Evolutionary conservation across 352 stramenopile genomes (phyloP), one percentile per base, ranked within the genome.

Genomic region (Pythium pyrilobum): DNA sequence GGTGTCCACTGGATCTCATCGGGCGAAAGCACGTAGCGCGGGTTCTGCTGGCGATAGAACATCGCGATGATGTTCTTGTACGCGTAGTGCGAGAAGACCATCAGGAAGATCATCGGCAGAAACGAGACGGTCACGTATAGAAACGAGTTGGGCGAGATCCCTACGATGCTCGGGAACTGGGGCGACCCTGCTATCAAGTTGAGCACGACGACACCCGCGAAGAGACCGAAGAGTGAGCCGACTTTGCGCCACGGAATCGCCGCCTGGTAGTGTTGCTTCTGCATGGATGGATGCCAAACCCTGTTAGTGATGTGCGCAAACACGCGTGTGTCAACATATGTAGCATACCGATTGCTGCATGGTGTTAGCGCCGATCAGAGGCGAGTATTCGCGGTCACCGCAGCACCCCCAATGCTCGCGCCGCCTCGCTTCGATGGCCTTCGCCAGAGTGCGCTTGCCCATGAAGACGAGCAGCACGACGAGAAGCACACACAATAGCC

Each of bases 181-280:
- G 77, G 74, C 40, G 87, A 91, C n/a, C 92, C 94, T 46, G 96
- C 91, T n/a, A 97, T 81, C 16, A 98, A 48, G 62, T 97, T 98
- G 32, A 98, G 85, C 1, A 74, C 42, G 1, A 98, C 64, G n/a
- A 98, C 79, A 37, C 96, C 72, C 13, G 85, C 56, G 57, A 98
- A 98, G 38, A 98, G 68, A 1, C 64, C 66, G 15, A 86, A 76
- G 11, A 98, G 71, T n/a, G 85, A 60, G 21, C 62, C 69, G 29
- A 98, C 66, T 63, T 97, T 97, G 5, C 59, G 56, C 65, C 71
- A 85, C 16, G 81, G 89, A 8, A 87, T 74, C 25, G 66, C 21
- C 4, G 67, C 70, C 36, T 88, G 56, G 13, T 82, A 62, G n/a
- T 77, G 27, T 32, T 47, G 20, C 5, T 69, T 40, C 49, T 54